Base-by-base conservation (phyloP, 139 green algal genomes). In the Limnomonas spitsbergensis region DNA sequence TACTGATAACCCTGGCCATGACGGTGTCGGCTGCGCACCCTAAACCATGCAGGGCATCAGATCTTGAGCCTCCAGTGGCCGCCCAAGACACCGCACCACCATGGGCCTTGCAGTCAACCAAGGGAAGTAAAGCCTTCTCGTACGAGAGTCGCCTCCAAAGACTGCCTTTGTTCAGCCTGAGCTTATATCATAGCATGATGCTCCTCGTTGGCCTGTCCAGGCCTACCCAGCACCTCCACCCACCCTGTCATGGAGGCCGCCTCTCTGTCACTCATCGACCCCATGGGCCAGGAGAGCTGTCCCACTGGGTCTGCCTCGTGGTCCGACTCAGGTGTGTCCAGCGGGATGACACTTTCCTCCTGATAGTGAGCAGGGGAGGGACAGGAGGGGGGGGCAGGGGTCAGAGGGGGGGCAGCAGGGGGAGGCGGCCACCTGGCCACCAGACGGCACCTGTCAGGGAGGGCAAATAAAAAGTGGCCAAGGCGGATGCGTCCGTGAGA, bases 301-400 rank as follows among this genome's bases (percentile, higher is more conserved):
- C 69, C 70, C 38, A 78, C 53, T 3, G 78, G 35, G 37, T 82
- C 78, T 47, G 42, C 37, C 3, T 78, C 78, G 29, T 82, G 69
- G 29, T 78, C 78, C 42, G 78, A 69, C 39, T 82, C 78, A 7
- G 78, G 70, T 40, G 40, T 75, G 53, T 82, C 78, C 35, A 74
- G 20, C 2, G 78, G 78, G 1, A 76, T 52, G 3, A 61, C 47
- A 61, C 20, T 20, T 29, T 61, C 47, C 47, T 61, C 47, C 47
- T 61, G 47, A 61, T 61, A 9, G 4, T 37, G 24, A 39, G 67
- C 32, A 27, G 36, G 6, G 36, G 31, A 27, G n/a, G 4, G 67
- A 74, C n/a, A 27, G 4, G 36, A 47, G 34, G 67, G 26, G 36
- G 67, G 36, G 3, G 67, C 47, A 61, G 47, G 20, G 20, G 14